These are phyloP conservation scores for Patellifolia procumbens DNA, from an alignment of 179 eudicot genomes.

Conservation along the genomic window DNA sequence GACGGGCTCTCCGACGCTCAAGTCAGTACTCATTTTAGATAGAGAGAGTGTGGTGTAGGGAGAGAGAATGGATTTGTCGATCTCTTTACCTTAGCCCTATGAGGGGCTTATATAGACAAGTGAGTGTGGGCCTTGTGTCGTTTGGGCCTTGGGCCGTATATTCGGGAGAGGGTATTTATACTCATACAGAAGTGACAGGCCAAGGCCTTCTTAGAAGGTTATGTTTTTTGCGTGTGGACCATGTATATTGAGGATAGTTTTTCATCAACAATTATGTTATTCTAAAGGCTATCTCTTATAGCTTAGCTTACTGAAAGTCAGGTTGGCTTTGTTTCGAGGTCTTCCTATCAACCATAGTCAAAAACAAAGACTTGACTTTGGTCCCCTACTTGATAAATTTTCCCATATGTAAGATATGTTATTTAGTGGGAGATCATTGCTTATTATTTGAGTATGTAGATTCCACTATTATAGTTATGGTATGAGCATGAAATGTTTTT, in stretches of 20 bases:
- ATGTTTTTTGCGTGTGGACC: slow-evolving; percentile 1
- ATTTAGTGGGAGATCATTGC: not conserved
- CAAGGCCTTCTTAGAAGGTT: slow-evolving; percentile 9
- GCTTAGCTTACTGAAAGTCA: not conserved
- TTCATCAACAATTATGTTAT: not conserved
- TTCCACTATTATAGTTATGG: not conserved
- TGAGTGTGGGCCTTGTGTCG: no score
- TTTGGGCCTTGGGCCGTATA: no score
- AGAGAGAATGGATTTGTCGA: no score
- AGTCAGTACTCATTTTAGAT: no score
- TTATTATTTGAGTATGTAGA: not conserved
- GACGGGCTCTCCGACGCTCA: no score
- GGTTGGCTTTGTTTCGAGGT: not conserved
- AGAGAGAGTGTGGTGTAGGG: no score
- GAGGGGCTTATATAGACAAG: no score
- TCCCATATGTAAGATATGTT: no score
- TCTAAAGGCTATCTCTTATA: not conserved
- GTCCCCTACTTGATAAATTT: slow-evolving; percentile 3
- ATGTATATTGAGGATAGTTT: not conserved
- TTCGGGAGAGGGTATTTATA: no score
- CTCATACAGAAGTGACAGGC: no score
- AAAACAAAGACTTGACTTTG: not conserved
- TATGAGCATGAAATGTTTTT: not conserved
- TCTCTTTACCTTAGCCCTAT: no score
- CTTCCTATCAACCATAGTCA: not conserved